These are phyloP conservation scores for Schoenoplectus tabernaemontani DNA, from an alignment of 202 grass and related monocot genomes.

Conservation along the genomic window DNA sequence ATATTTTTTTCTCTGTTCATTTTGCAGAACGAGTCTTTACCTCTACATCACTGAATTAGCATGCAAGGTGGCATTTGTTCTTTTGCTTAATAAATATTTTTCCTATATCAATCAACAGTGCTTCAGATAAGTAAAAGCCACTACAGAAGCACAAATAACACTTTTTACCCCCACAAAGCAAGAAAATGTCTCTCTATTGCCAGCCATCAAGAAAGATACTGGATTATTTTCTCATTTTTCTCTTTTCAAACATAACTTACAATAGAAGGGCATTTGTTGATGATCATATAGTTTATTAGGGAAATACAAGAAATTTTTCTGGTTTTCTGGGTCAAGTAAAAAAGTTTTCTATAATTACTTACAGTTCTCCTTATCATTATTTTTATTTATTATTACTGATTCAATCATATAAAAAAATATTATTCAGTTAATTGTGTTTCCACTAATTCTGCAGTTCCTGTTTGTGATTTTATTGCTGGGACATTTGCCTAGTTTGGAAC, in stretches of 20 bases:
- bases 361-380: background rate
- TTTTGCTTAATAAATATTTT: background rate
- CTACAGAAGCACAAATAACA: background rate
- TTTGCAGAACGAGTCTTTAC: conserved; percentile 21
- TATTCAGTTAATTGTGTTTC: background rate
- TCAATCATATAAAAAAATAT: background rate
- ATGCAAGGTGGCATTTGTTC: conserved; percentile 15
- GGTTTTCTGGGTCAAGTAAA: background rate
- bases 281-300: background rate
- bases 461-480: conserved; percentile 83
- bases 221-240: background rate
- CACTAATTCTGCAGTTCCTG: conserved; percentile 52
- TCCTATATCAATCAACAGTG: background rate
- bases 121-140: background rate
- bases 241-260: background rate
- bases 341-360: background rate
- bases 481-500: conserved; percentile 81
- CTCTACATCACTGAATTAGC: conserved; percentile 3
- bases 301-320: background rate
- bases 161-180: background rate
- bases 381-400: background rate
- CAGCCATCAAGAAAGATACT: background rate
- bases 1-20: background rate
- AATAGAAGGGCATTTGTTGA: background rate
- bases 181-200: background rate